Conservation (phyloP, 179 eudicot species). For the Heliamphora pulchella region DNA sequence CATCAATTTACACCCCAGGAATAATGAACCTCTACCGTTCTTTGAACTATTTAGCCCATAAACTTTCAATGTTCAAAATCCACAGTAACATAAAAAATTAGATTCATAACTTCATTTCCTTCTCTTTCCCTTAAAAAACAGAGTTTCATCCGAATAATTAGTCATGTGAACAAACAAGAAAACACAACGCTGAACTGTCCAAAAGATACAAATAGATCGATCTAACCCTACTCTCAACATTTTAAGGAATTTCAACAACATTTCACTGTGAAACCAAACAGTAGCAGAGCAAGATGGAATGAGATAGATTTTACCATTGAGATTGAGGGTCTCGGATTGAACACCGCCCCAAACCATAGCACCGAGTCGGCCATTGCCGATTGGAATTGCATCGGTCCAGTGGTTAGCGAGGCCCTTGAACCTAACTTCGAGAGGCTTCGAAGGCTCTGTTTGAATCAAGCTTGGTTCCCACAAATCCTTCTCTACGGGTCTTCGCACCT, state of each 20-base stretch:
- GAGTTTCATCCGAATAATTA: too few relatives aligned
- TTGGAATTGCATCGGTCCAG: slow-evolving; percentile 88
- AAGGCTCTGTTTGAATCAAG: slow-evolving; percentile 9
- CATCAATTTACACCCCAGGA: neutral
- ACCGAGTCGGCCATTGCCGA: slow-evolving; percentile 81
- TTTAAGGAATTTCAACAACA: neutral
- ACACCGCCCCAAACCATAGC: slow-evolving; percentile 83
- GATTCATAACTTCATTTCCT: neutral
- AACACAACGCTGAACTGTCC: neutral
- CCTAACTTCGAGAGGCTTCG: slow-evolving; percentile 24
- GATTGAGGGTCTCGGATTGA: slow-evolving; percentile 54
- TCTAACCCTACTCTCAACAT: neutral
- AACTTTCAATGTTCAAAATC: neutral
- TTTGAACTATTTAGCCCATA: neutral
- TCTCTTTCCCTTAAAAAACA: neutral
- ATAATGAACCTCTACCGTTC: neutral
- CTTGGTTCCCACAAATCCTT: slow-evolving; percentile 9
- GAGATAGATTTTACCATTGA: slow-evolving; percentile 45
- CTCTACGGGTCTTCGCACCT: slow-evolving; percentile 21
- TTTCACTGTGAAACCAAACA: neutral
- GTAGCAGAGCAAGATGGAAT: neutral
- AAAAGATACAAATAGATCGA: neutral
- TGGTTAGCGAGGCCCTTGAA: slow-evolving; percentile 45
- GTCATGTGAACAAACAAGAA: neutral
- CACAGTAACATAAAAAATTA: neutral